Base-by-base conservation (phyloP, 2,329 filamentous ascomycete species). In the Didymella lethalis region DNA sequence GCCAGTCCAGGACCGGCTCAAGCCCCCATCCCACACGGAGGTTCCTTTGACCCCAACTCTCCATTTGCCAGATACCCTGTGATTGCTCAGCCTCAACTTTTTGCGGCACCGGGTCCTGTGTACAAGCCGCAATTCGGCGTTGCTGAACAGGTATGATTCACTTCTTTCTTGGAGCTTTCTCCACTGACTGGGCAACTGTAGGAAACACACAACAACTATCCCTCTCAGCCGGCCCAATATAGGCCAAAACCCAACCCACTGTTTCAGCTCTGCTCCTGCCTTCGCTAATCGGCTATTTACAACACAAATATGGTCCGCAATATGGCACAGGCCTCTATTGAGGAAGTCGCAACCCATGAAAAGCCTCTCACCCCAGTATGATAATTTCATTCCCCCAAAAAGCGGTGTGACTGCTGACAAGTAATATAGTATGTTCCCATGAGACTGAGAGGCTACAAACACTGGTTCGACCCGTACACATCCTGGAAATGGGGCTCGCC, bases 401-500 rank as follows among this genome's bases (percentile, higher is more conserved):
- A 10, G 4, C 44, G 26, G 7, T 23, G 12, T n/a, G 7, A 25
- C 8, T 32, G 41, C 48, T 51, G 26, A 57, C 25, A 12, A 25
- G 4, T 4, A 7, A 7, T 11, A 11, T 12, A 52, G 48, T 57
- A 52, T 20, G 12, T 34, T 16, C 64, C 65, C 0, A 25, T 62
- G 16, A n/a, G 45, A 10, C 28, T 67, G 48, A 70, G 60, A 26
- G 70, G 67, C 8, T 70, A 70, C 25, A 25, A 47, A 32, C 66
- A 72, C 18, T 63, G 67, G 7, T 65, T 71, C 28, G 63, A 70
- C 18, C 44, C 66, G 0, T 64, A 61, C 28, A 69, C 70, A 2
- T 64, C 55, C 2, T 63, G 63, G 26, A 72, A 72, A 50, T 68
- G 63, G 64, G 58, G 49, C 8, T 63, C 51, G 26, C 70, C 70